Base-by-base conservation (phyloP, 2,329 filamentous ascomycete species). In the Botrytis pseudocinerea region DNA sequence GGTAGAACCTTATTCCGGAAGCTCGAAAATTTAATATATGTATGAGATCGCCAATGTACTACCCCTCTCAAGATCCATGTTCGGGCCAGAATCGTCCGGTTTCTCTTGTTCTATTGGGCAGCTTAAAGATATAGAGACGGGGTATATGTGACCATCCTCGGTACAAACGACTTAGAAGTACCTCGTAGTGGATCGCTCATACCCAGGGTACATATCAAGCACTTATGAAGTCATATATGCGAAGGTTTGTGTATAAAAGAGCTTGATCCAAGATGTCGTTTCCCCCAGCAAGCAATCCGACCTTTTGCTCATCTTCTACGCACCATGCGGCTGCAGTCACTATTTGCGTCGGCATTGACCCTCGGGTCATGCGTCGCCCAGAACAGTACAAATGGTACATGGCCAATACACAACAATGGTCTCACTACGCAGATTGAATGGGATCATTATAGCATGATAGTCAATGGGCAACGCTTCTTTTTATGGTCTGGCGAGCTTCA, bases 401-500 rank as follows among this genome's bases (percentile, higher is more conserved):
- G 70, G 70, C 70, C 70, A 51, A 42, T 22, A 51, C 70, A 69
- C 32, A 69, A 72, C 40, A 72, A 72, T 51, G 70, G 70, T 20
- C 54, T 72, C 16, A 69, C 70, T 28, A 72, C 70, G 44, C 62
- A 69, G 51, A 25, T 72, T 40, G 70, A 72, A 28, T 72, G 70
- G 70, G 70, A 72, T 61, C 63, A 72, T 9, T 72, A 72, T 35
- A 72, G 70, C 60, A 42, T 72, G 40, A 69, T 51, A 12, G 32
- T 72, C 25, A 61, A 72, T 61, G 70, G 70, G 22, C 51, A 72
- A n/a, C 63, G 70, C 16, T 48, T 72, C 32, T 72, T 69, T 14
- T 38, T 72, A 32, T 72, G 70, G 70, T 42, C 70, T 2, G 70
- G 70, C 12, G 70, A 78, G 77, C 84, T 88, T 35, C 86, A 88